A percentile compares a stretch with the other conserved stretches of the same genome.
Conservation (phyloP, 2,329 filamentous ascomycete species). For the Arachnopeziza araneosa region DNA sequence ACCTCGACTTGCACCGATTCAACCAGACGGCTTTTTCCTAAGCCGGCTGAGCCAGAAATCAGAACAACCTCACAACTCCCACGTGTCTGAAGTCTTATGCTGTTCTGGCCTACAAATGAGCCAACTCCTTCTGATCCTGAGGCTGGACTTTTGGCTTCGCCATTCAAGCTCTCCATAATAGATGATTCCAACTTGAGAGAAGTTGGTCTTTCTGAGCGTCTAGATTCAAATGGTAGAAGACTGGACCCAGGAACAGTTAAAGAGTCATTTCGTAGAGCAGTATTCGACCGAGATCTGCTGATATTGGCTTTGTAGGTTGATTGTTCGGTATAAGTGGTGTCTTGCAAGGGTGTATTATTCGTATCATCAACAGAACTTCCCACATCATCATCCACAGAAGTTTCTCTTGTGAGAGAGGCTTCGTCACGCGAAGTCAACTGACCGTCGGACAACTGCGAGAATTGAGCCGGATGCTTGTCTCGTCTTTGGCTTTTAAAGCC, state of each 20-base stretch:
- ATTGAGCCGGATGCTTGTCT: neutral
- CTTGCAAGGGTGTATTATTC: conserved; percentile 10
- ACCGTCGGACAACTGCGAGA: neutral
- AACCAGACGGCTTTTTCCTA: conserved; percentile 61
- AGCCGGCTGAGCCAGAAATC: conserved; percentile 55
- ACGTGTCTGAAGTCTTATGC: conserved; percentile 50
- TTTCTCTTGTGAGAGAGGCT: neutral
- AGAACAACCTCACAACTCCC: conserved; percentile 60
- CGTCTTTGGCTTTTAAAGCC: conserved; percentile 42
- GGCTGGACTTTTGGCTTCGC: conserved; percentile 9
- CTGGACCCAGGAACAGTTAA: neutral
- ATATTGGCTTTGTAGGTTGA: neutral
- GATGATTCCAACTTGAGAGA: neutral
- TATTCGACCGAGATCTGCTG: neutral
- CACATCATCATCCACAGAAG: conserved; percentile 37
- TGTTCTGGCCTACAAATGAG: conserved; percentile 22
- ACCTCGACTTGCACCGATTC: conserved; percentile 58
- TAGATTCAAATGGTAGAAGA: neutral
- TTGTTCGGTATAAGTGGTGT: neutral
- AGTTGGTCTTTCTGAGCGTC: neutral
- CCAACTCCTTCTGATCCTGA: conserved; percentile 26
- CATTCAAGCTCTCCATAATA: neutral
- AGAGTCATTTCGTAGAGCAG: neutral
- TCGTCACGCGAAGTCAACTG: neutral
- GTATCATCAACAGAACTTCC: conserved; percentile 50